phyloP scores from a whole-genome alignment of 2,329 filamentous ascomycete genomes.

The Colletotrichum brevisporum region DNA sequence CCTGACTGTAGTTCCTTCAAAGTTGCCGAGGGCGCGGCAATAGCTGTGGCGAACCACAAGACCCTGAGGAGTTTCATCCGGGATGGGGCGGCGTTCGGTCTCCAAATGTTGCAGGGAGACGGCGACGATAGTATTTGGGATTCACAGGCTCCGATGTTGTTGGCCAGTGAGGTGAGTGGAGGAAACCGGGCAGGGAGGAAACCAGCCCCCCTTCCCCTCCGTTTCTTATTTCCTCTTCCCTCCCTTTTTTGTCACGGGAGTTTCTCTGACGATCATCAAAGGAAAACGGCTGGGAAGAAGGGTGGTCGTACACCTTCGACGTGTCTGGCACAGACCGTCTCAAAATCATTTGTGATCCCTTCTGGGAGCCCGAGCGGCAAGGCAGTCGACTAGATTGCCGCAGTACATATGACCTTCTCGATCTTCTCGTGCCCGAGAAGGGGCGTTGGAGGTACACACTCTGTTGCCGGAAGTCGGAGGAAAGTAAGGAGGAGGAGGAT shows the following conservation, averaged over 20 bases:
- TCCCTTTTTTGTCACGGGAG: not conserved
- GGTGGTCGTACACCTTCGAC: not conserved
- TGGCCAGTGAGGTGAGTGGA: not conserved
- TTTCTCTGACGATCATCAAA: not conserved
- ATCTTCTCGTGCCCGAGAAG: not conserved
- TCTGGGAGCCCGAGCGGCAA: not conserved
- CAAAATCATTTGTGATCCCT: slow-evolving; percentile 10
- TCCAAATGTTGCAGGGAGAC: slow-evolving; percentile 9
- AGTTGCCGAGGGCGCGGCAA: not conserved
- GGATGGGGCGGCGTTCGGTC: slow-evolving; percentile 11
- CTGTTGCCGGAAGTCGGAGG: not conserved
- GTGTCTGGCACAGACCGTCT: not conserved
- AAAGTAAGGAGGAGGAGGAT: too few species aligned
- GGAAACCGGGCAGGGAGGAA: too few species aligned
- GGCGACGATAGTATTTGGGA: not conserved
- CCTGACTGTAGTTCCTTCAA: not conserved
- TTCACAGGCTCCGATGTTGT: not conserved
- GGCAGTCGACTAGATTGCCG: not conserved
- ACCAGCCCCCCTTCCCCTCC: too few species aligned
- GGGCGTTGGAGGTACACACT: slow-evolving; percentile 1
- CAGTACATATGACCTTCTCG: slow-evolving; percentile 5
- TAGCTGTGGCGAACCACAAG: not conserved
- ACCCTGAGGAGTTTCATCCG: not conserved
- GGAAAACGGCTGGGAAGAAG: not conserved
- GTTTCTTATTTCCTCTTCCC: too few species aligned